phyloP scores from a whole-genome alignment of 371 early-diverging fungal species.

The Actinomortierella wolfii region DNA sequence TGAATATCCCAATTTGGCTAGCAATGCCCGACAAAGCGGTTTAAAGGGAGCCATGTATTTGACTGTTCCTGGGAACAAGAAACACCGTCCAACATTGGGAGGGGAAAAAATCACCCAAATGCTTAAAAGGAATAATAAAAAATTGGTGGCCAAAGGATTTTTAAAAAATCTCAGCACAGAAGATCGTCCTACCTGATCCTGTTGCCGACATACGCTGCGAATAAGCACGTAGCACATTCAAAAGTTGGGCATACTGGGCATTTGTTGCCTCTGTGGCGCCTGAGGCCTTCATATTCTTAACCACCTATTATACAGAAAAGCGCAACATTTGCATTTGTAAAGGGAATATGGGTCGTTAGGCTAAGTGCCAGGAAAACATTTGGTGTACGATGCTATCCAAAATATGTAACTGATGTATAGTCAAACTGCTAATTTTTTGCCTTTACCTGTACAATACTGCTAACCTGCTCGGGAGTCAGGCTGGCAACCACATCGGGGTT shows the following conservation, averaged over 20 bases:
- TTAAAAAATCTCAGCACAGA: too few relatives aligned
- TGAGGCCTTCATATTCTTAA: conserved; percentile 49
- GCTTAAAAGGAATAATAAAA: not conserved
- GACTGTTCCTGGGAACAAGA: conserved; percentile 7
- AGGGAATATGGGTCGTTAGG: too few relatives aligned
- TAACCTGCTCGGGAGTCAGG: conserved; percentile 43
- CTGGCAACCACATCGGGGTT: conserved; percentile 41
- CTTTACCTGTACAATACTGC: conserved; percentile 4
- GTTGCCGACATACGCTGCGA: conserved; percentile 51
- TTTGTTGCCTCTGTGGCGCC: conserved; percentile 77
- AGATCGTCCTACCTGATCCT: conserved; percentile 6
- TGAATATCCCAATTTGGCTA: not conserved
- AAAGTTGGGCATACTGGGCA: conserved; percentile 70
- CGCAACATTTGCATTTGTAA: too few relatives aligned
- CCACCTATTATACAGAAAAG: conserved; percentile 15
- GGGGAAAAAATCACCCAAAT: conserved; percentile 7
- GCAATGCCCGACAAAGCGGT: not conserved
- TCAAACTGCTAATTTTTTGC: not conserved
- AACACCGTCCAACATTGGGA: not conserved
- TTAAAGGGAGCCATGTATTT: conserved; percentile 4
- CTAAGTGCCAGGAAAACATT: too few relatives aligned
- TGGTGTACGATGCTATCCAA: too few relatives aligned
- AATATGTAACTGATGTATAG: too few relatives aligned
- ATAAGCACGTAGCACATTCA: conserved; percentile 59
- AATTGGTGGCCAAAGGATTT: conserved; percentile 4